Evolutionary conservation across 2,329 filamentous ascomycete species (phyloP), one percentile per base, ranked within the genome.

Genomic region (Thelonectria discophora): DNA sequence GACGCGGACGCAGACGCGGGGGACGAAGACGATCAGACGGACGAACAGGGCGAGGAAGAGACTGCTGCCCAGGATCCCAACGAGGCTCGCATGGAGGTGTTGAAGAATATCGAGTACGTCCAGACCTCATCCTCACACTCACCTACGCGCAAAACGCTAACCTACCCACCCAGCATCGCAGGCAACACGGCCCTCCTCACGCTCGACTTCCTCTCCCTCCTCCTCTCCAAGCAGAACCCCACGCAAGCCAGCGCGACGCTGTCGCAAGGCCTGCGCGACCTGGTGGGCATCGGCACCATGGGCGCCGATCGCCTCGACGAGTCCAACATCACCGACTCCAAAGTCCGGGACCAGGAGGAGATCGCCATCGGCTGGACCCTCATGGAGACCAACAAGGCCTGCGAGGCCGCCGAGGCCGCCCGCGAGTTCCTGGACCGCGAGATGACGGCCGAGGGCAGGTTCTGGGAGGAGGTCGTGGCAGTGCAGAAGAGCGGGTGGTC

Each of bases 401-500:
- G 92, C 1, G 89, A 92, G 69, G 88, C 89, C 37, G 85, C 97
- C 20, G 79, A 93, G 13, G 84, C 87, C 10, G 90, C 93, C 5
- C 90, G 91, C 0, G 82, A 84, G 24, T 85, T 92, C 42, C 79
- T 99, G 12, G 86, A 92, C 69, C 86, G 85, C 11, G 94, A 97
- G 75, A 90, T 96, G 34, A 84, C 86, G 10, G 86, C 88, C 30
- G 95, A 99, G 79, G 89, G 89, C 2, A 89, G 85, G 69, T 99
- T 97, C 76, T 99, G 95, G 95, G 86, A 90, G 57, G 90, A 97
- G 69, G 86, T 98, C 2, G 80, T 97, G 48, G 86, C 88, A 10
- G 88, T 98, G 46, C 93, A 90, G 66, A 87, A 93, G 67, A 89
- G 88, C 56, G 93, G 94, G 5, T 99, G 95, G 94, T 89, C 91